Percentiles rank a stretch among this genome's conserved stretches.
phyloP scores from a whole-genome alignment of 306 rosid species.

The Malus fusca region DNA sequence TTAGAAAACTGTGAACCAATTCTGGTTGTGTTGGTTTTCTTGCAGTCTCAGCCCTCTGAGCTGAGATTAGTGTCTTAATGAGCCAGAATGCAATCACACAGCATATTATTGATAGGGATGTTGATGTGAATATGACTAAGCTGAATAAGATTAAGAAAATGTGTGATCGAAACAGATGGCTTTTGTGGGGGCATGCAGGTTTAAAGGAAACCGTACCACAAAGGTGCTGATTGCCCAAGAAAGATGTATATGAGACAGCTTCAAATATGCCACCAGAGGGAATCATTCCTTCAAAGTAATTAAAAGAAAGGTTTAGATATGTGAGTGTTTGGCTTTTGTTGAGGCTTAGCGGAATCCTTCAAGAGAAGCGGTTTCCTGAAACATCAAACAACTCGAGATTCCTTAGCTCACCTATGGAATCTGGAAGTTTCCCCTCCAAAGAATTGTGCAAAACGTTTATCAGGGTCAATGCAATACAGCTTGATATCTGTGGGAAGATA shows the following conservation, averaged over 20 bases:
- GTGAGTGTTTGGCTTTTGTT: constrained; percentile 32
- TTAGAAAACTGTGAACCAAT: constrained; percentile 42
- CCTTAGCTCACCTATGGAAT: constrained; percentile 42
- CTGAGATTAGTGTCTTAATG: constrained; percentile 21
- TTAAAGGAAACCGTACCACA: constrained; percentile 34
- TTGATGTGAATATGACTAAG: constrained; percentile 34
- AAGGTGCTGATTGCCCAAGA: constrained; percentile 37
- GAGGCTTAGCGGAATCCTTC: constrained; percentile 45
- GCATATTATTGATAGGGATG: constrained; percentile 35
- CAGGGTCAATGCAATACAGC: constrained; percentile 47
- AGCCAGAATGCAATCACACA: constrained; percentile 37
- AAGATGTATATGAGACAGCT: constrained; percentile 32
- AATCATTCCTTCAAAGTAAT: constrained; percentile 50
- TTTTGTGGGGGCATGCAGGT: constrained; percentile 26
- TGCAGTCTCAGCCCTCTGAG: constrained; percentile 8
- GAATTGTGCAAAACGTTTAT: constrained; percentile 50
- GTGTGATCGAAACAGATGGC: constrained; percentile 20
- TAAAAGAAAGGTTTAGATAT: constrained; percentile 49
- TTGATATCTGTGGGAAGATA: constrained; percentile 42
- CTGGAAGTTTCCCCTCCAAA: constrained; percentile 49
- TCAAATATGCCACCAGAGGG: constrained; percentile 57
- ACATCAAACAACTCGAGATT: constrained; percentile 50
- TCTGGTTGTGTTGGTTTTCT: constrained; percentile 36
- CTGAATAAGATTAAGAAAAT: constrained; percentile 27
- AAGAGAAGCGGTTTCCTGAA: constrained; percentile 46